Evolutionary conservation across 371 early-diverging fungal genomes (phyloP).

Genomic region (Mortierella sp.): DNA sequence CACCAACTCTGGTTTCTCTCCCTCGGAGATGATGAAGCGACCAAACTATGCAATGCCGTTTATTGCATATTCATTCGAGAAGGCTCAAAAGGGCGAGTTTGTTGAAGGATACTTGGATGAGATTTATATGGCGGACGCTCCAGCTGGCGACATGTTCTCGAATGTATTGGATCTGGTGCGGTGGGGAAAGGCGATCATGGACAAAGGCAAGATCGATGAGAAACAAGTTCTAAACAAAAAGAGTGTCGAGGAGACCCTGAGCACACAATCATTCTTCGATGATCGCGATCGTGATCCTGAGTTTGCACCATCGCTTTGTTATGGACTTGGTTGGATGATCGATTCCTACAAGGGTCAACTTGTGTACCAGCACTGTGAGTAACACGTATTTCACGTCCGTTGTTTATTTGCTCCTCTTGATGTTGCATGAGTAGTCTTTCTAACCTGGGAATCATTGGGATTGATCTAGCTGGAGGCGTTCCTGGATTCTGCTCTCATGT

Average conservation of each 20-base stretch:
- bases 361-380: conserved; percentile 18
- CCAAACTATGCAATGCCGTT: conserved; percentile 15
- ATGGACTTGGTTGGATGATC: conserved; percentile 20
- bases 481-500: conserved; percentile 7
- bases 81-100: conserved; percentile 7
- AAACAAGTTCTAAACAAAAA: conserved; percentile 22
- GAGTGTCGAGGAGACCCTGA: neutral
- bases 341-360: conserved; percentile 20
- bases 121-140: neutral
- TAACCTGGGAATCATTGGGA: neutral
- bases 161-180: conserved; percentile 19
- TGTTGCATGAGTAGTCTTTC: neutral
- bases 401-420: neutral
- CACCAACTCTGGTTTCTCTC: conserved; percentile 10
- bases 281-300: neutral
- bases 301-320: neutral
- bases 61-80: conserved; percentile 3
- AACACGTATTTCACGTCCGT: neutral
- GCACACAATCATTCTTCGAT: neutral
- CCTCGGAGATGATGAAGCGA: conserved; percentile 6
- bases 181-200: conserved; percentile 13
- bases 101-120: neutral
- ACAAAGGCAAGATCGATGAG: conserved; percentile 9
- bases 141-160: conserved; percentile 26
- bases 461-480: conserved; percentile 6